These are phyloP conservation scores for Fragaria iinumae DNA, from an alignment of 306 rosid genomes.

Conservation along the genomic window DNA sequence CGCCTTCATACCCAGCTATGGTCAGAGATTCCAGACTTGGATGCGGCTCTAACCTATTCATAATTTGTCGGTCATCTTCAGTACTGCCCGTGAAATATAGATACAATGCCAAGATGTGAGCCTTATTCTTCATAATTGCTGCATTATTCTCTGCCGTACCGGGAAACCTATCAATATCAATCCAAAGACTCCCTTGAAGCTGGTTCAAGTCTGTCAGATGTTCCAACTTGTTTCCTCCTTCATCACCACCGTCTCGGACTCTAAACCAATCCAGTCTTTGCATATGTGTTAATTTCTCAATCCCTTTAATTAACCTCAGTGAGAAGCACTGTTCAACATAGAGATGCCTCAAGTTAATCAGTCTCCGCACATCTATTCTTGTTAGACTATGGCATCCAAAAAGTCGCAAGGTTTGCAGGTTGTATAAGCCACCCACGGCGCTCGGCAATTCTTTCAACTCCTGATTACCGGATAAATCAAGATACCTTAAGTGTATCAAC, in stretches of 20 bases:
- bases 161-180: too few relatives aligned
- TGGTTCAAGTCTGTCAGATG: not conserved
- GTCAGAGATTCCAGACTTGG: not conserved
- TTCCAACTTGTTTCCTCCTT: not conserved
- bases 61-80: not conserved
- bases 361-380: not conserved
- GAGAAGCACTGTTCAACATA: not conserved
- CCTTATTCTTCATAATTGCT: not conserved
- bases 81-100: too few relatives aligned
- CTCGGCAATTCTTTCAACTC: too few relatives aligned
- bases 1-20: not conserved
- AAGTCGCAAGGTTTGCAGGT: not conserved
- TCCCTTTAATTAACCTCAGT: too few relatives aligned
- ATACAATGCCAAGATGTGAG: not conserved
- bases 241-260: not conserved
- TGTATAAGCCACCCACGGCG: too few relatives aligned
- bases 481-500: too few relatives aligned
- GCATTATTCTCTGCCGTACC: not conserved
- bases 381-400: not conserved
- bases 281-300: not conserved
- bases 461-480: too few relatives aligned
- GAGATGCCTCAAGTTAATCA: not conserved
- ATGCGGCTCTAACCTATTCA: slow-evolving; percentile 11
- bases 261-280: rapidly evolving
- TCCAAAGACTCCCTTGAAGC: not conserved